These are phyloP conservation scores for Colletotrichum lindemuthianum DNA, from an alignment of 2,329 filamentous ascomycete species.

Conservation along the genomic window DNA sequence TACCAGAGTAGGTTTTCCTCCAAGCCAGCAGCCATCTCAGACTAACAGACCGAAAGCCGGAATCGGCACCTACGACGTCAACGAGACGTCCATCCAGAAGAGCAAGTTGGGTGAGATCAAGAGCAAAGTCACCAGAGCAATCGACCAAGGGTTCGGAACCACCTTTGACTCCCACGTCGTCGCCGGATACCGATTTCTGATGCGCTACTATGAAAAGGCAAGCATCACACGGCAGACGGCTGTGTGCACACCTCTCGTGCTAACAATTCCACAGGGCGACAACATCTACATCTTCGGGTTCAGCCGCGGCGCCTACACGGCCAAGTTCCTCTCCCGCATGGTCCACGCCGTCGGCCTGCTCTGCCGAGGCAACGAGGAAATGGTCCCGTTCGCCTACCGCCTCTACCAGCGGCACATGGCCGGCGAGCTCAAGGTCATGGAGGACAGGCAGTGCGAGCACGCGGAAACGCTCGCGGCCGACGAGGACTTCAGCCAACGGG, in stretches of 20 bases:
- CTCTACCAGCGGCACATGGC: slow-evolving; percentile 53
- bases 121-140: slow-evolving; percentile 48
- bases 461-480: slow-evolving; percentile 34
- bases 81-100: slow-evolving; percentile 53
- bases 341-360: slow-evolving; percentile 59
- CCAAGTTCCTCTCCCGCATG: slow-evolving; percentile 62
- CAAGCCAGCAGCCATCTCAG: neutral
- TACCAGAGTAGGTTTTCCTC: slow-evolving; percentile 53
- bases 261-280: slow-evolving; percentile 47
- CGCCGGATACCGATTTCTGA: slow-evolving; percentile 63
- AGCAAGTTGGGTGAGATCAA: slow-evolving; percentile 43
- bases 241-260: neutral
- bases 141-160: slow-evolving; percentile 55
- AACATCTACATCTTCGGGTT: slow-evolving; percentile 66
- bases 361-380: slow-evolving; percentile 62
- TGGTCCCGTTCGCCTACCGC: slow-evolving; percentile 60
- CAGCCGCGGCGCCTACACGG: slow-evolving; percentile 62
- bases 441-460: slow-evolving; percentile 25
- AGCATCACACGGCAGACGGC: slow-evolving; percentile 33
- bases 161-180: slow-evolving; percentile 63
- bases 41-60: slow-evolving; percentile 45
- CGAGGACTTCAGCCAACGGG: slow-evolving; percentile 37
- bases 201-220: slow-evolving; percentile 60
- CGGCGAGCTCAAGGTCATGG: slow-evolving; percentile 47
- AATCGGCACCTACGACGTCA: slow-evolving; percentile 59